phyloP scores from a whole-genome alignment of 2,329 filamentous ascomycete species.

The Paraconiothyrium sp. region DNA sequence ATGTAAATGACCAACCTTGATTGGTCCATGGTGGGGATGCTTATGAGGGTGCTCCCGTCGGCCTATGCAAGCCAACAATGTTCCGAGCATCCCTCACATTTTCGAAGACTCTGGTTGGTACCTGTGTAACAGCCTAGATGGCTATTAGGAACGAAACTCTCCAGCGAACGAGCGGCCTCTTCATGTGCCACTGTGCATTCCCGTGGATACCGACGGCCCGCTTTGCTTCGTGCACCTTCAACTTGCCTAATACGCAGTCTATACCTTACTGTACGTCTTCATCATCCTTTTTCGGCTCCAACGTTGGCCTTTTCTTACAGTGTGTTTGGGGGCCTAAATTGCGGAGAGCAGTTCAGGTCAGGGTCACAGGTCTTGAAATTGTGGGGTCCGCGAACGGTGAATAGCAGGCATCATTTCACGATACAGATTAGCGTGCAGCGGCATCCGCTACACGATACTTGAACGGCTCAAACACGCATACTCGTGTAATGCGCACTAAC shows the following conservation, averaged over 20 bases:
- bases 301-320: neutral
- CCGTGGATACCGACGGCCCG: conserved; percentile 3
- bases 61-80: conserved; percentile 10
- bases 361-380: neutral
- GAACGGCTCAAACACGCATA: neutral
- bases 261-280: neutral
- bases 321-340: conserved; percentile 9
- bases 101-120: conserved; percentile 1
- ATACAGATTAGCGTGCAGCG: neutral
- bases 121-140: neutral
- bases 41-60: conserved; percentile 4
- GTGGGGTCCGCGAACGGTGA: conserved; percentile 5
- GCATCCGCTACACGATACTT: conserved; percentile 2
- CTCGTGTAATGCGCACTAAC: conserved; percentile 2
- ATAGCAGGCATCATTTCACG: neutral
- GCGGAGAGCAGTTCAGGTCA: neutral
- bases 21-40: neutral
- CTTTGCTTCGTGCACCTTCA: neutral
- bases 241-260: conserved; percentile 4
- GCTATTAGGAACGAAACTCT: neutral
- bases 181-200: conserved; percentile 5
- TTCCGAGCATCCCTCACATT: conserved; percentile 1
- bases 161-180: conserved; percentile 3
- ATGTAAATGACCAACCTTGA: neutral
- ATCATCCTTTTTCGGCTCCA: neutral